Base-by-base conservation (phyloP, 2,329 filamentous ascomycete species). In the Dothideomycetes sp. region DNA sequence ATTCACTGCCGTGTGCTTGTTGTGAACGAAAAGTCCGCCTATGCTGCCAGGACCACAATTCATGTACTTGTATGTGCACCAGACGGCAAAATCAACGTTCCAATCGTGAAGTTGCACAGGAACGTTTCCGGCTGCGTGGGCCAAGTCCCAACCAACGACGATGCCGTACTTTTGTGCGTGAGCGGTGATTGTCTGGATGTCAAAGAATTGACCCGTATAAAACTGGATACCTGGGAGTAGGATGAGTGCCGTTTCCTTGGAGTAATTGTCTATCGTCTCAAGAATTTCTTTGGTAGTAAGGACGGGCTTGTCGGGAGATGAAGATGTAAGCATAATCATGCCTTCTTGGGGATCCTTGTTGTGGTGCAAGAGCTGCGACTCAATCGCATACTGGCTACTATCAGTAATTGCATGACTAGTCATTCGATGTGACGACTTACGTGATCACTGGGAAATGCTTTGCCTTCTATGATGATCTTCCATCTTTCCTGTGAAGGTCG, bases 21-120 rank as follows among this genome's bases (percentile, higher is more conserved):
- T 76, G 59, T 94, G 85, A 7, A 94, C 82, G 50, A 87, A 94
- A 1, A 81, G 67, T 0, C 82, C 86, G 1, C 76, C 85, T 48
- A 93, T 93, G 12, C 79, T 73, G 4, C 87, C 87, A 0, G 87
- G 85, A 0, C 87, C 87, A 18, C 80, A 78, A 57, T 94, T 94
- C 58, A 94, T 74, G 64, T 94, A 94, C 65, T 94, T 94, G 71
- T 94, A 94, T 13, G 81, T 88, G 62, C 87, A 94, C 87, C 87
- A 94, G 40, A 76, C 84, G 12, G 88, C 87, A 53, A 94, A 94
- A 59, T 94, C 87, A 23, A 93, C 85, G 50, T 83, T 73, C 87
- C 87, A 94, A 52, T 89, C 84, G 60, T 94, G 86, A 15, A 94
- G 70, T 44, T 70, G 64, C 13, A 94, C 63, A 28, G 82, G 78